phyloP scores from a whole-genome alignment of 768 basidiomycete species.

The Phanerodontia chrysosporium region DNA sequence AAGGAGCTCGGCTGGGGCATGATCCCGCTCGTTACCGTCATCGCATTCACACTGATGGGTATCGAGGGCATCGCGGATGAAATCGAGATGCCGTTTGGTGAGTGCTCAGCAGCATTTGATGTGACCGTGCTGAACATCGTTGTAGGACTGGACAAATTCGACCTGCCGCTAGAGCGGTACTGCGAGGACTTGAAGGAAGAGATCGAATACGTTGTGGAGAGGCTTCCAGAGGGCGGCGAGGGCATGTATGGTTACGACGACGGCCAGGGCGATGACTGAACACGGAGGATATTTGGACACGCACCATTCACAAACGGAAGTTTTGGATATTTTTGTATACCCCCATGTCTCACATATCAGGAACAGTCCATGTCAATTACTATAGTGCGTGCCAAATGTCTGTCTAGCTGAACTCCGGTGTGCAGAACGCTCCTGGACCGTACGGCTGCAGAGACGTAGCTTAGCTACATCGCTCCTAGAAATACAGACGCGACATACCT shows the following conservation, averaged over 20 bases:
- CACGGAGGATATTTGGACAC: neutral
- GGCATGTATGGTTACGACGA: slow-evolving; percentile 74
- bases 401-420: slow-evolving; percentile 62
- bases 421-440: slow-evolving; percentile 88
- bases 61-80: slow-evolving; percentile 95
- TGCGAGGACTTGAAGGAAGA: slow-evolving; percentile 86
- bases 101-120: slow-evolving; percentile 13
- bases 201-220: slow-evolving; percentile 70
- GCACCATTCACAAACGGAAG: neutral
- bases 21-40: slow-evolving; percentile 80
- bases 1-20: slow-evolving; percentile 80
- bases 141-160: slow-evolving; percentile 43
- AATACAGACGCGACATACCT: slow-evolving; percentile 40
- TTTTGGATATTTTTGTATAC: neutral
- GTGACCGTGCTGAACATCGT: neutral
- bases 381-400: neutral
- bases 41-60: slow-evolving; percentile 90
- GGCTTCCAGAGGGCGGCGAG: slow-evolving; percentile 70
- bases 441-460: slow-evolving; percentile 59
- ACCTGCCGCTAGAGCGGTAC: slow-evolving; percentile 81
- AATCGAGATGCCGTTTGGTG: slow-evolving; percentile 94
- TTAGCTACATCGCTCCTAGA: neutral
- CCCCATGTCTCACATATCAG: neutral
- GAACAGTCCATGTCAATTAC: neutral
- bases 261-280: slow-evolving; percentile 76